Conservation (phyloP, 148 eudicot species). For the Selenicereus undatus region DNA sequence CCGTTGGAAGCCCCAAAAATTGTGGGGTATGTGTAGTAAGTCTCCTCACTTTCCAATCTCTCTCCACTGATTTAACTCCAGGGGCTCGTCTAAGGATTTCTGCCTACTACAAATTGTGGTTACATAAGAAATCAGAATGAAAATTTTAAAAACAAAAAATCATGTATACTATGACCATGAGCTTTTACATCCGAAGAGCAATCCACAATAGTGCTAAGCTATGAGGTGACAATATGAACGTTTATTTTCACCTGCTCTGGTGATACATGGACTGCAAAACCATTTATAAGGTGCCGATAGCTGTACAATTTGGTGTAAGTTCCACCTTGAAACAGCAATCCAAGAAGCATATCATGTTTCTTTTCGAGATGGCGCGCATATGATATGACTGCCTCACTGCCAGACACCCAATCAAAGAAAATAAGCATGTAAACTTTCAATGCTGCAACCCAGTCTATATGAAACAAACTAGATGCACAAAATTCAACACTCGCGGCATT, state of each 20-base stretch:
- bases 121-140: conserved; percentile 34
- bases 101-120: conserved; percentile 74
- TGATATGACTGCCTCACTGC: conserved; percentile 70
- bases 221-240: conserved; percentile 7
- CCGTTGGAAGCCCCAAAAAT: conserved; percentile 95
- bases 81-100: conserved; percentile 79
- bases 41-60: conserved; percentile 93
- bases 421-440: conserved; percentile 1
- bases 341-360: conserved; percentile 95
- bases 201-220: not conserved
- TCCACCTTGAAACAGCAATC: conserved; percentile 64
- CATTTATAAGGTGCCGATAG: conserved; percentile 85
- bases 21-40: conserved; percentile 98
- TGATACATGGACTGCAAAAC: conserved; percentile 82
- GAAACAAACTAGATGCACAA: not conserved
- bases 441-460: not conserved
- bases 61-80: conserved; percentile 81
- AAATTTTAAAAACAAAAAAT: not conserved
- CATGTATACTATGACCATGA: not conserved
- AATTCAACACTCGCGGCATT: not conserved
- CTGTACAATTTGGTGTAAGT: conserved; percentile 86
- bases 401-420: conserved; percentile 26
- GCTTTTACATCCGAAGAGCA: not conserved
- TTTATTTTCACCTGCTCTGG: conserved; percentile 79
- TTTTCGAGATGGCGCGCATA: conserved; percentile 86